These are phyloP conservation scores for Venturia effusa DNA, from an alignment of 2,329 filamentous ascomycete species.

Conservation along the genomic window DNA sequence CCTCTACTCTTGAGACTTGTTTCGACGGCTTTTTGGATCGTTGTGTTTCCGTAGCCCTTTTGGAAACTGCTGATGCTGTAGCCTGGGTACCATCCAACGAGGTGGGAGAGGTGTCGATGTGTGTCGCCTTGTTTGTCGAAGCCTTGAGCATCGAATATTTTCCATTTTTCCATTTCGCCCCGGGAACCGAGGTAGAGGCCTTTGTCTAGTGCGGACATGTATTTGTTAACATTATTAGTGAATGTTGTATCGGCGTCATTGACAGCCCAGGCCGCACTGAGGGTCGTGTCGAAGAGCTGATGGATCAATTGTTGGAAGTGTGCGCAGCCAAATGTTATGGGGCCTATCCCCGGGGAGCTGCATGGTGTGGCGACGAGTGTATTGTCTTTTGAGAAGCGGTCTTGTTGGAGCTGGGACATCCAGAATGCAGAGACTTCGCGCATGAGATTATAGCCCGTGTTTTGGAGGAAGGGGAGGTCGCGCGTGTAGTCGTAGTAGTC, in stretches of 20 bases:
- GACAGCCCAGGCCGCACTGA: constrained; percentile 16
- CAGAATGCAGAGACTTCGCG: constrained; percentile 46
- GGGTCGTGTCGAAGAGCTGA: constrained; percentile 25
- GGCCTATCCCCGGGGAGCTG: constrained; percentile 47
- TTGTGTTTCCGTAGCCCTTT: constrained; percentile 33
- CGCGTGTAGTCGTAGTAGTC: constrained; percentile 46
- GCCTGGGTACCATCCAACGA: constrained; percentile 47
- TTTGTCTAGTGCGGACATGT: constrained; percentile 38
- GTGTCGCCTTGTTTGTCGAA: constrained; percentile 33
- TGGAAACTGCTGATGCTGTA: constrained; percentile 36
- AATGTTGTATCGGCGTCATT: constrained; percentile 24
- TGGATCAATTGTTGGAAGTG: constrained; percentile 43
- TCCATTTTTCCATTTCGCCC: constrained; percentile 41
- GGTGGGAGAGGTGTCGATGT: constrained; percentile 45
- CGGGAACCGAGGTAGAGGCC: constrained; percentile 37
- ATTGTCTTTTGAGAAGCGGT: constrained; percentile 39
- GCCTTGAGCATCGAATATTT: constrained; percentile 29
- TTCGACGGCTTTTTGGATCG: constrained; percentile 34
- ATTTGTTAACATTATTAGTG: constrained; percentile 26
- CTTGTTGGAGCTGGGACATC: constrained; percentile 42
- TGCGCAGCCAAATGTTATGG: constrained; percentile 40
- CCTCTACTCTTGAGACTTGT: constrained; percentile 38
- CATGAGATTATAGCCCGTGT: constrained; percentile 41
- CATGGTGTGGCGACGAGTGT: constrained; percentile 47
- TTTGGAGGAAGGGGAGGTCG: constrained; percentile 34